Evolutionary conservation across 2,329 filamentous ascomycete species (phyloP).

Genomic region (Aspergillus ibericus): DNA sequence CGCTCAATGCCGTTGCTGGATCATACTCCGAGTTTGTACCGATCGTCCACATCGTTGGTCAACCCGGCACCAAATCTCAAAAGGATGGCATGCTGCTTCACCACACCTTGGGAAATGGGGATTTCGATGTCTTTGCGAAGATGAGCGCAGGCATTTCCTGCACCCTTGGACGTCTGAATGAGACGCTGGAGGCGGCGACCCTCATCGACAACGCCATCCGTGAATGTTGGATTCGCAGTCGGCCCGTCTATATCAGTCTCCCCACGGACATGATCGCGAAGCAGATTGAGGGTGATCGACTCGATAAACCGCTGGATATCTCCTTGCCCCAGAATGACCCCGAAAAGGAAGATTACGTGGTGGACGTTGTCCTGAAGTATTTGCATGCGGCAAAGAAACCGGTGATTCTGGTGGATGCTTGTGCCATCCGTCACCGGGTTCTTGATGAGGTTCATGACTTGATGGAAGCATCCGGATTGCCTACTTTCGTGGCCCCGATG

Average conservation of each 20-base stretch:
- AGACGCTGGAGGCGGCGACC: conserved; percentile 66
- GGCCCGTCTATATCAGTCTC: conserved; percentile 80
- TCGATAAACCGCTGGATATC: conserved; percentile 71
- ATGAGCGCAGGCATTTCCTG: conserved; percentile 75
- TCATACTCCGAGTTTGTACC: conserved; percentile 72
- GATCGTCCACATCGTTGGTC: conserved; percentile 62
- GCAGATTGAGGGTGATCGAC: conserved; percentile 71
- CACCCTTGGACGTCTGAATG: conserved; percentile 68
- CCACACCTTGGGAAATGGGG: conserved; percentile 72
- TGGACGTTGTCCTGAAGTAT: conserved; percentile 72
- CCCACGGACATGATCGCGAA: conserved; percentile 77
- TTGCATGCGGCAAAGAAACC: conserved; percentile 72
- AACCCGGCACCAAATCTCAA: conserved; percentile 51
- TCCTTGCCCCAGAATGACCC: conserved; percentile 63
- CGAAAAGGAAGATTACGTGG: conserved; percentile 77
- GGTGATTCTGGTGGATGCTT: conserved; percentile 79
- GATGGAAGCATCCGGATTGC: conserved; percentile 70
- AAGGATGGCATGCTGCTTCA: conserved; percentile 53
- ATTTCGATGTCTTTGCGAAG: conserved; percentile 78
- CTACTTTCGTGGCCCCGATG: conserved; percentile 87
- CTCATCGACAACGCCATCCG: conserved; percentile 77
- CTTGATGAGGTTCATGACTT: conserved; percentile 71
- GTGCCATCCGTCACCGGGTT: conserved; percentile 74
- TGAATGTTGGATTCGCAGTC: conserved; percentile 70
- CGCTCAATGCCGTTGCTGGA: conserved; percentile 73